A percentile compares a stretch with the other conserved stretches of the same genome.
These are phyloP conservation scores for Hypericum androsaemum DNA, from an alignment of 345 rosid genomes.

Conservation along the genomic window DNA sequence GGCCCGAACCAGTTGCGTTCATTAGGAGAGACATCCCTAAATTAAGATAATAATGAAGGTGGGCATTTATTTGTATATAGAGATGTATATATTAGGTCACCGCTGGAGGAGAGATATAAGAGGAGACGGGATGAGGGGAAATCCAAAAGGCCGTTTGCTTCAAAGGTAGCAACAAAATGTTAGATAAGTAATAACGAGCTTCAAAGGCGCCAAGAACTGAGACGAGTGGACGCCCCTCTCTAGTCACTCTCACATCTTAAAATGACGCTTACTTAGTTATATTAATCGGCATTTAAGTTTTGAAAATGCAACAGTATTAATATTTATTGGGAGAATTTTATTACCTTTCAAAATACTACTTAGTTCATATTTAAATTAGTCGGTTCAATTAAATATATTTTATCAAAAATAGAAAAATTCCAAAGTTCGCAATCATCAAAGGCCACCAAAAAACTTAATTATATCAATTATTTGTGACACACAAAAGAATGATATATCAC, in stretches of 20 bases:
- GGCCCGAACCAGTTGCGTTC: constrained; percentile 16
- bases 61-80: constrained; percentile 15
- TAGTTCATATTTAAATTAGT: too few relatives aligned
- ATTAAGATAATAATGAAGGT: background rate
- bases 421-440: too few relatives aligned
- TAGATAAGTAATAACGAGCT: background rate
- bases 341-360: too few relatives aligned
- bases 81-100: background rate
- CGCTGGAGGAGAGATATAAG: background rate
- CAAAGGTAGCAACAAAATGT: too few relatives aligned
- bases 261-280: background rate
- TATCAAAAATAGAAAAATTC: too few relatives aligned
- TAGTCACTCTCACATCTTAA: constrained; percentile 5
- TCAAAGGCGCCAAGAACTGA: constrained; percentile 10
- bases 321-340: too few relatives aligned
- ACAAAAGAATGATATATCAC: too few relatives aligned
- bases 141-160: constrained; percentile 16
- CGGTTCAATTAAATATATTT: too few relatives aligned
- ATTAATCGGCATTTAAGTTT: too few relatives aligned
- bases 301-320: too few relatives aligned
- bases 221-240: constrained; percentile 24
- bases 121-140: constrained; percentile 4
- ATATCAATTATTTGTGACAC: too few relatives aligned
- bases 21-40: constrained; percentile 15
- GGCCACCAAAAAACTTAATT: too few relatives aligned